Conservation (phyloP, 805 yeast genomes). For the Kuraishia ogatae region DNA sequence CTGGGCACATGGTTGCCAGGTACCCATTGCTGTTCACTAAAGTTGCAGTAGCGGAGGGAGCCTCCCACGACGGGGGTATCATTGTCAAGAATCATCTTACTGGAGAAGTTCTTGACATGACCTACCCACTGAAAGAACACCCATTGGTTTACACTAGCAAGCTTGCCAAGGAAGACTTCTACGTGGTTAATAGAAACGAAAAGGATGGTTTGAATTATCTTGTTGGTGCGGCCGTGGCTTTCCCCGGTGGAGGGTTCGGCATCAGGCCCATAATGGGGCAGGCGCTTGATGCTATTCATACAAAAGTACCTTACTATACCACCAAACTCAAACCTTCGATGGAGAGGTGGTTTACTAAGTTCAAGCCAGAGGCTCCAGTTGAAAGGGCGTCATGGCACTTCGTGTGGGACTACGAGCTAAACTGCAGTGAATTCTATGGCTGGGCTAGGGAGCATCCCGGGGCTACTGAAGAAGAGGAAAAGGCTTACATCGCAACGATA, state of each 20-base stretch:
- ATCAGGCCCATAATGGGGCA: constrained; percentile 51
- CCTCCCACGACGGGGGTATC: constrained; percentile 31
- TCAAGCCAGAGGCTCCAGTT: constrained; percentile 53
- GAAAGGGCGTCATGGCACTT: constrained; percentile 73
- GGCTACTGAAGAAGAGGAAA: constrained; percentile 25
- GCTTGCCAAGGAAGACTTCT: constrained; percentile 72
- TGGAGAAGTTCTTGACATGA: constrained; percentile 51
- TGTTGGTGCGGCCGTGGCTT: constrained; percentile 69
- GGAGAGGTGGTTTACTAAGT: constrained; percentile 63
- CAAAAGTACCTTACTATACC: constrained; percentile 61
- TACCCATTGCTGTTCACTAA: constrained; percentile 56
- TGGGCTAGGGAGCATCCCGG: constrained; percentile 11
- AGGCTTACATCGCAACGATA: constrained; percentile 30
- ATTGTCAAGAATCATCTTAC: constrained; percentile 54
- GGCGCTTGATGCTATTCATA: constrained; percentile 54
- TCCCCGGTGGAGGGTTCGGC: constrained; percentile 72
- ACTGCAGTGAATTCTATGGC: constrained; percentile 47
- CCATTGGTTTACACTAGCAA: constrained; percentile 55
- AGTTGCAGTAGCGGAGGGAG: no score
- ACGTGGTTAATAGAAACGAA: constrained; percentile 44
- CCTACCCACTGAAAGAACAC: constrained; percentile 50
- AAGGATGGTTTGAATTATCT: constrained; percentile 52
- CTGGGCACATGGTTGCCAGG: constrained; percentile 48
- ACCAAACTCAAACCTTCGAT: constrained; percentile 57
- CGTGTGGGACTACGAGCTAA: constrained; percentile 62